A percentile compares a stretch with the other conserved stretches of the same genome.
Conservation (phyloP, 371 early-diverging fungal species). For the Mortierella sp. region DNA sequence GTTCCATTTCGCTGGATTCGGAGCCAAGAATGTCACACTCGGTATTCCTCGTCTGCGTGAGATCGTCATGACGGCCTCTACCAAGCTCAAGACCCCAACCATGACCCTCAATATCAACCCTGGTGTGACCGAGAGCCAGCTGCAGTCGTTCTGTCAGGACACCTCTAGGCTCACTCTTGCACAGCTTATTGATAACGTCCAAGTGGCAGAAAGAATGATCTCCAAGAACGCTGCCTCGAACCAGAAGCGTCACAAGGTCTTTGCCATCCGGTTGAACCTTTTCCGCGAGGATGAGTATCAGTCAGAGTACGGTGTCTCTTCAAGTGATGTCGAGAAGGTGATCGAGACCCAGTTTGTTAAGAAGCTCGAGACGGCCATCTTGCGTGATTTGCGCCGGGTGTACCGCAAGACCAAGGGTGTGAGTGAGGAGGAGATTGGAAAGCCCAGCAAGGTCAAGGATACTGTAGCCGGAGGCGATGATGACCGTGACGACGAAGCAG, state of each 20-base stretch:
- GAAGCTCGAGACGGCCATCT: slow-evolving; percentile 69
- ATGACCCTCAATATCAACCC: slow-evolving; percentile 89
- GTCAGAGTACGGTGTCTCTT: slow-evolving; percentile 81
- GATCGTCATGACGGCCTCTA: slow-evolving; percentile 99
- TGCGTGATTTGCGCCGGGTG: slow-evolving; percentile 49
- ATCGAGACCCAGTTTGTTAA: slow-evolving; percentile 81
- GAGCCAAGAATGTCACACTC: slow-evolving; percentile 99
- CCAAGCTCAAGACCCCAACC: slow-evolving; percentile 93
- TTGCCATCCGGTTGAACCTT: slow-evolving; percentile 85
- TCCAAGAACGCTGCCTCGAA: slow-evolving; percentile 62
- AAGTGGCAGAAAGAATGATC: slow-evolving; percentile 72
- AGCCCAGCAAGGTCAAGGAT: slow-evolving; percentile 52
- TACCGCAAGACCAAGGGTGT: slow-evolving; percentile 55
- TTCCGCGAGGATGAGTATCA: slow-evolving; percentile 84
- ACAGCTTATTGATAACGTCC: slow-evolving; percentile 86
- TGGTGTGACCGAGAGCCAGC: slow-evolving; percentile 69
- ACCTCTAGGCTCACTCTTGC: slow-evolving; percentile 78
- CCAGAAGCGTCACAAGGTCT: slow-evolving; percentile 72
- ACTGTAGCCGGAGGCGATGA: slow-evolving; percentile 57
- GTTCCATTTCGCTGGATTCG: slow-evolving; percentile 99
- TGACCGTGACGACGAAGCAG: slow-evolving; percentile 56
- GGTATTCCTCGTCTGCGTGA: slow-evolving; percentile 99
- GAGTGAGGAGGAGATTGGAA: slow-evolving; percentile 56
- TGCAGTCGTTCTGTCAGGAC: slow-evolving; percentile 70
- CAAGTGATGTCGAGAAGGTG: slow-evolving; percentile 75